Evolutionary conservation across 805 yeast genomes (phyloP).

Genomic region (Kluyveromyces lactis): DNA sequence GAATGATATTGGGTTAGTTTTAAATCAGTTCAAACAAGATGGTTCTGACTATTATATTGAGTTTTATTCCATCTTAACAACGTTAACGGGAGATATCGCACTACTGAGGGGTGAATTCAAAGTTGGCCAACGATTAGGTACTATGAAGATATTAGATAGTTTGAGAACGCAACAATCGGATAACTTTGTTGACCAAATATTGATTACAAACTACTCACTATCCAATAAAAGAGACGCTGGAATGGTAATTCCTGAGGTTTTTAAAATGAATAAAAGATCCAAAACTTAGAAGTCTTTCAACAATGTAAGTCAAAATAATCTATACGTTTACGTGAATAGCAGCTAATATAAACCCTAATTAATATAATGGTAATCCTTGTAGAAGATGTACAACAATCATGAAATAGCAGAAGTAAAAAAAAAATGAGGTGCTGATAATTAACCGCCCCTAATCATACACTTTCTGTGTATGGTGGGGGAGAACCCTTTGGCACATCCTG

Average conservation of each 20-base stretch:
- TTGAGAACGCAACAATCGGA: conserved; percentile 10
- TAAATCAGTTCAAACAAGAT: conserved; percentile 6
- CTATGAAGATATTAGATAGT: conserved; percentile 13
- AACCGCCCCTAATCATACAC: background rate
- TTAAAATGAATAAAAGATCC: background rate
- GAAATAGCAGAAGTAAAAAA: no score
- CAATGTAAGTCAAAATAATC: background rate
- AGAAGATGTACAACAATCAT: no score
- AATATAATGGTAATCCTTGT: background rate
- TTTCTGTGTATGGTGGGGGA: conserved; percentile 16
- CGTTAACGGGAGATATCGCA: conserved; percentile 16
- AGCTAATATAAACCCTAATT: conserved; percentile 1
- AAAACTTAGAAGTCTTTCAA: background rate
- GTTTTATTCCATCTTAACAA: conserved; percentile 14
- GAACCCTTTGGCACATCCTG: conserved; percentile 3
- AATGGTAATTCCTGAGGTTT: background rate
- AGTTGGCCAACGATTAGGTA: conserved; percentile 14
- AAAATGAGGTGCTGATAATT: no score
- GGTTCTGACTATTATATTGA: background rate
- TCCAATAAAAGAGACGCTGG: background rate
- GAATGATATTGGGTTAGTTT: conserved; percentile 12
- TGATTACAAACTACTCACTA: conserved; percentile 10
- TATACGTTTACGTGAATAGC: background rate
- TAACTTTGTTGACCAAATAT: conserved; percentile 16
- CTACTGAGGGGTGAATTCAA: conserved; percentile 16